Evolutionary conservation across 2,329 filamentous ascomycete species (phyloP).

Genomic region (Aspergillus pseudoterreus): DNA sequence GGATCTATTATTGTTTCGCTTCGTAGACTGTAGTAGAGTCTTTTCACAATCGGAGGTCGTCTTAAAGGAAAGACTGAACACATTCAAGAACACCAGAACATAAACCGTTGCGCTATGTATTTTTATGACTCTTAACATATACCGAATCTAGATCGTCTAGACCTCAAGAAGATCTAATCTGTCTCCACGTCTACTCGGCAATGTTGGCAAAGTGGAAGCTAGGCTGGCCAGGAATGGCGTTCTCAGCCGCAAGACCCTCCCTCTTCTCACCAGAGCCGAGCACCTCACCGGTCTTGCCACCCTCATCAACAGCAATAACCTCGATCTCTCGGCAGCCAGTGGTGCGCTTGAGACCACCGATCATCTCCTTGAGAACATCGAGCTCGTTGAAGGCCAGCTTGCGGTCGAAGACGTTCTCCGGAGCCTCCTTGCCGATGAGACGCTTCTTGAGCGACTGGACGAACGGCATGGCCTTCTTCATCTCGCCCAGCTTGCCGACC

Average conservation of each 20-base stretch:
- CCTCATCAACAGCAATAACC: conserved; percentile 65
- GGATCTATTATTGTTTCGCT: too few species aligned
- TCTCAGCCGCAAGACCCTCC: conserved; percentile 62
- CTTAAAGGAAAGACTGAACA: neutral
- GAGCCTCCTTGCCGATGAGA: conserved; percentile 66
- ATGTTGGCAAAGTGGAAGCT: conserved; percentile 85
- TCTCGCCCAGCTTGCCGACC: conserved; percentile 72
- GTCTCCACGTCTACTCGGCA: conserved; percentile 22
- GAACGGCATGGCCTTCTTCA: conserved; percentile 98
- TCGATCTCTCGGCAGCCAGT: conserved; percentile 68
- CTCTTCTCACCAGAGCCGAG: conserved; percentile 51
- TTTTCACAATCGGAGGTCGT: too few species aligned
- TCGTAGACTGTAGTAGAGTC: too few species aligned
- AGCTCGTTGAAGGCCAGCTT: conserved; percentile 86
- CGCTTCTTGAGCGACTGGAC: conserved; percentile 83
- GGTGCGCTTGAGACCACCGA: conserved; percentile 72
- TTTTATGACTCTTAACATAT: conserved; percentile 2
- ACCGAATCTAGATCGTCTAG: neutral
- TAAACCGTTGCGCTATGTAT: conserved; percentile 5
- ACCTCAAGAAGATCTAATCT: neutral
- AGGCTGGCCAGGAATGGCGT: conserved; percentile 76
- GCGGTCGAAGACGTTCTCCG: conserved; percentile 70
- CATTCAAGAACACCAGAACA: neutral
- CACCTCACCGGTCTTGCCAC: conserved; percentile 47
- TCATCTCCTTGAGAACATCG: conserved; percentile 70